These are phyloP conservation scores for Lactarius indigo DNA, from an alignment of 768 basidiomycete genomes.

Conservation along the genomic window DNA sequence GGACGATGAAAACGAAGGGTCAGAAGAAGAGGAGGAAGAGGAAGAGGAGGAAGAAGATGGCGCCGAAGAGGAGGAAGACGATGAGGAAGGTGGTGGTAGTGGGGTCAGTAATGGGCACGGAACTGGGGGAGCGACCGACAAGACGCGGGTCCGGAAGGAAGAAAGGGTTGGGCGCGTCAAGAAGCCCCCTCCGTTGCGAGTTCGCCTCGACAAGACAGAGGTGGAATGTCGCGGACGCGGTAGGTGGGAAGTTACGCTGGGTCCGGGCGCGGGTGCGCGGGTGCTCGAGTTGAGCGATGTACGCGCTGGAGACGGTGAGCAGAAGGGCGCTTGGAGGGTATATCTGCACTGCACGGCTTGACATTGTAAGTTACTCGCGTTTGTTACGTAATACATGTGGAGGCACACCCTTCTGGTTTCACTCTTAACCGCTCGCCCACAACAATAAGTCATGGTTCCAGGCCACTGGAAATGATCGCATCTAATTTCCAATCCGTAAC, in stretches of 20 bases:
- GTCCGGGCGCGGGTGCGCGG: conserved; percentile 47
- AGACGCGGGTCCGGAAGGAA: conserved; percentile 37
- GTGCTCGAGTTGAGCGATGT: conserved; percentile 63
- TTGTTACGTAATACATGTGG: too few species aligned
- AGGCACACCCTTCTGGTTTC: too few species aligned
- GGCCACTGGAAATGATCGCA: too few species aligned
- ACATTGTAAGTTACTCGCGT: neutral
- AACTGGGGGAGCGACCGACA: neutral
- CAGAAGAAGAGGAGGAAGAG: conserved; percentile 46
- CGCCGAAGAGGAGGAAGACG: conserved; percentile 41
- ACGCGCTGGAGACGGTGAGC: conserved; percentile 1
- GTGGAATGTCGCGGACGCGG: conserved; percentile 44
- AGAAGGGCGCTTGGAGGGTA: conserved; percentile 20
- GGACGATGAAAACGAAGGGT: conserved; percentile 57
- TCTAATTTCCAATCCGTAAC: too few species aligned
- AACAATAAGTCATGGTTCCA: too few species aligned
- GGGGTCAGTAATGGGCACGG: neutral
- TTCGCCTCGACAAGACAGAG: conserved; percentile 55
- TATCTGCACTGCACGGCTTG: conserved; percentile 14
- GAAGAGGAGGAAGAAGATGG: conserved; percentile 33
- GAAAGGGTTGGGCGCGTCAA: conserved; percentile 26
- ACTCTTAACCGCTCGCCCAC: too few species aligned
- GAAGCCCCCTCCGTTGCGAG: conserved; percentile 36
- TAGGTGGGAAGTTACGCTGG: conserved; percentile 61
- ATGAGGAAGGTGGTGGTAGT: conserved; percentile 30